A percentile compares a stretch with the other conserved stretches of the same genome.
Conservation (phyloP, 2,329 filamentous ascomycete species). For the Cryphonectria nitschkei region DNA sequence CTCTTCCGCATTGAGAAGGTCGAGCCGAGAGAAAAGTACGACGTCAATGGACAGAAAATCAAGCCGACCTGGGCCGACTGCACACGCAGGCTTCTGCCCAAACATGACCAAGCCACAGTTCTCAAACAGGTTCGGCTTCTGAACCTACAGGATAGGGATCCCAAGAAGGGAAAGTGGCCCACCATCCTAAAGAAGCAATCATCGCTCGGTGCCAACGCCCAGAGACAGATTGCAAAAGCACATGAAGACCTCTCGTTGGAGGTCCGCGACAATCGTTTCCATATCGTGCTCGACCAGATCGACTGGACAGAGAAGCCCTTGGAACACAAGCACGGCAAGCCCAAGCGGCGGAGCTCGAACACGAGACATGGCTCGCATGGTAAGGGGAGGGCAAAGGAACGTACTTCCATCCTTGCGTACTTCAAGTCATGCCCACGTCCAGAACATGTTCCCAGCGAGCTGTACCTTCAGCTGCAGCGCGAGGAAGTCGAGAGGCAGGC, state of each 20-base stretch:
- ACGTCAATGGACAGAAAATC: conserved; percentile 41
- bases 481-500: conserved; percentile 9
- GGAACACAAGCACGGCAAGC: conserved; percentile 14
- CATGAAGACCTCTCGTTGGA: conserved; percentile 39
- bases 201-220: conserved; percentile 41
- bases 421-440: conserved; percentile 47
- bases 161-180: conserved; percentile 42
- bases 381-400: conserved; percentile 41
- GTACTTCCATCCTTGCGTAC: conserved; percentile 49
- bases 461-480: conserved; percentile 17
- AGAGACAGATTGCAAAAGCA: conserved; percentile 47
- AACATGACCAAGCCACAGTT: conserved; percentile 44
- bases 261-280: conserved; percentile 45
- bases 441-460: conserved; percentile 27
- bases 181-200: conserved; percentile 24
- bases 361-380: conserved; percentile 35
- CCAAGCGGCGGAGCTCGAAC: conserved; percentile 16
- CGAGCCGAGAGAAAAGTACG: conserved; percentile 38
- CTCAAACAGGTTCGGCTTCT: conserved; percentile 44
- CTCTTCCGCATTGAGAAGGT: conserved; percentile 49
- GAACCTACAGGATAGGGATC: conserved; percentile 42
- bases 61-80: conserved; percentile 47
- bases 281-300: conserved; percentile 49
- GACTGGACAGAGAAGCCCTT: conserved; percentile 42
- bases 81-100: conserved; percentile 38